Evolutionary conservation across 495 filamentous ascomycete species (phyloP).

Genomic region (Ramalina peruviana): DNA sequence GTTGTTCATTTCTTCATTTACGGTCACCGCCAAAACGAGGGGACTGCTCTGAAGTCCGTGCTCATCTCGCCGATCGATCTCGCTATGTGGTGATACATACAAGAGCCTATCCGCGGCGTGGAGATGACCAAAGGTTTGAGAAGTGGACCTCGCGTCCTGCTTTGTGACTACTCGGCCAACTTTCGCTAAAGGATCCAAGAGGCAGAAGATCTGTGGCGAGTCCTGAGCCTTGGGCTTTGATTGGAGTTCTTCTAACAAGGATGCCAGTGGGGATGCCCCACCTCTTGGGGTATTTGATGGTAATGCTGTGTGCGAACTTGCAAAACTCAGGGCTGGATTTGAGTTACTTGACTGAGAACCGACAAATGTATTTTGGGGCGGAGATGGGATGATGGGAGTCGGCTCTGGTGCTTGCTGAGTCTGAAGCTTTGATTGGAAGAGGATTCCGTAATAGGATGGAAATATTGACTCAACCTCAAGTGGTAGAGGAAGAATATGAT

Average conservation of each 20-base stretch:
- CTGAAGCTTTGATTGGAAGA: slow-evolving; percentile 64
- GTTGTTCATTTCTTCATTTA: slow-evolving; percentile 54
- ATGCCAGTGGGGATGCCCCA: neutral
- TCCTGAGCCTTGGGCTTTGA: slow-evolving; percentile 22
- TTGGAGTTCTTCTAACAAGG: neutral
- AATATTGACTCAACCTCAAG: slow-evolving; percentile 86
- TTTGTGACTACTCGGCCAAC: slow-evolving; percentile 65
- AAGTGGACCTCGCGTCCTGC: too few relatives aligned
- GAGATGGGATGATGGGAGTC: slow-evolving; percentile 23
- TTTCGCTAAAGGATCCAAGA: slow-evolving; percentile 79
- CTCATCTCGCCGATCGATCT: slow-evolving; percentile 22
- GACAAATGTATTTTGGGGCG: slow-evolving; percentile 71
- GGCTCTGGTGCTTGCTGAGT: slow-evolving; percentile 22
- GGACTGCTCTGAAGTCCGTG: slow-evolving; percentile 19
- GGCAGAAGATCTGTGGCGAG: slow-evolving; percentile 66
- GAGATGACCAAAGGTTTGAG: slow-evolving; percentile 31
- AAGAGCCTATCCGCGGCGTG: slow-evolving; percentile 64
- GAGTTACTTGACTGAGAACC: slow-evolving; percentile 37
- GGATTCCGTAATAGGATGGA: slow-evolving; percentile 63
- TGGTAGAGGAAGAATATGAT: slow-evolving; percentile 81
- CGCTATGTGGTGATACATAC: slow-evolving; percentile 52
- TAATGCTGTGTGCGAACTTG: too few relatives aligned
- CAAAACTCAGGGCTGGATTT: neutral
- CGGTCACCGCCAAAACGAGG: slow-evolving; percentile 67
- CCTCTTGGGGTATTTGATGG: too few relatives aligned